Conservation (phyloP, 176 grass and related monocot species). For the Secale cereale region DNA sequence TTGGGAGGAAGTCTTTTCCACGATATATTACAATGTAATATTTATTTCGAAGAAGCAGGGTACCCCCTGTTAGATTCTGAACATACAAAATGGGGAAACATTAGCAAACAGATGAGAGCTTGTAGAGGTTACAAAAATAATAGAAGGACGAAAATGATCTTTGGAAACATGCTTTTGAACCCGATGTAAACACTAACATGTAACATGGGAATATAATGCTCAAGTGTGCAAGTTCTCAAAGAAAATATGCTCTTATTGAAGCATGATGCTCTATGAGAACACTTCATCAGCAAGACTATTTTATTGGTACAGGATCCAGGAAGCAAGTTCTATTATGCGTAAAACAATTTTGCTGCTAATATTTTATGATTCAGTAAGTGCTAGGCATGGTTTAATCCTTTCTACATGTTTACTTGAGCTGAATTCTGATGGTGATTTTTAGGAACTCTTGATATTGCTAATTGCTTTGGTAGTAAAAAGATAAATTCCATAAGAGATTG, state of each 20-base stretch:
- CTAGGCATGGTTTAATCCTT: background rate
- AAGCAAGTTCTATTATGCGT: background rate
- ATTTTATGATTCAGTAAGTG: background rate
- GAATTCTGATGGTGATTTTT: background rate
- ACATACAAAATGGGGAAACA: conserved; percentile 17
- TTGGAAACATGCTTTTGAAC: background rate
- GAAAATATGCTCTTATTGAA: background rate
- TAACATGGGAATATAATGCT: background rate
- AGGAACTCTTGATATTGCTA: background rate
- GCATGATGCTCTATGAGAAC: background rate
- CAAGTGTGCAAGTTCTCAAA: background rate
- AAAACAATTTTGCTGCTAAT: background rate
- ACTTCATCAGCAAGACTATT: background rate
- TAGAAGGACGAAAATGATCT: background rate
- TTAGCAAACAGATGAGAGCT: conserved; percentile 5
- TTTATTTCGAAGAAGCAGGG: conserved; percentile 91
- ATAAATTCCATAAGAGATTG: background rate
- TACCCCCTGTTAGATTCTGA: conserved; percentile 85
- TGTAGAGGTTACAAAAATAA: conserved; percentile 9
- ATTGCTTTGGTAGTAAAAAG: background rate
- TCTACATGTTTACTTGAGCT: background rate
- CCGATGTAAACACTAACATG: background rate
- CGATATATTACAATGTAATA: conserved; percentile 94
- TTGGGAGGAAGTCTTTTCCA: conserved; percentile 94
- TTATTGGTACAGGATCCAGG: background rate